Conservation (phyloP, 2,329 filamentous ascomycete species). For the Paradendryphiella salina region DNA sequence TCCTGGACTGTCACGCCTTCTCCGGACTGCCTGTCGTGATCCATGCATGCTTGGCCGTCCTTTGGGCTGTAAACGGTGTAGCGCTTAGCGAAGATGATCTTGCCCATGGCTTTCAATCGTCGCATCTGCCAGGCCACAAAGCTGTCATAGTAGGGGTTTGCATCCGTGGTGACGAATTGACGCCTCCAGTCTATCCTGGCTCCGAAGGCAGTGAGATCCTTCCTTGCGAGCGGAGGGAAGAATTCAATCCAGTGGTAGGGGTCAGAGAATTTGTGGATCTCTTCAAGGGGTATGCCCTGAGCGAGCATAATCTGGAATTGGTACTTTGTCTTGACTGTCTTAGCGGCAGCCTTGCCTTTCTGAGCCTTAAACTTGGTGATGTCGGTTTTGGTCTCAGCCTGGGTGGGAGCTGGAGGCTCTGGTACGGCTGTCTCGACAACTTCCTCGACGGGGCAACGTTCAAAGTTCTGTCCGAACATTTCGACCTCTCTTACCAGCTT, state of each 20-base stretch:
- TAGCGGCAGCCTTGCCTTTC: conserved; percentile 82
- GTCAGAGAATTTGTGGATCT: conserved; percentile 93
- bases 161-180: conserved; percentile 91
- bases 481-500: conserved; percentile 89
- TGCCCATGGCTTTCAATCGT: conserved; percentile 81
- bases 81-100: conserved; percentile 90
- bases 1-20: conserved; percentile 86
- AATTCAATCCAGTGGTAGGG: conserved; percentile 88
- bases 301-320: conserved; percentile 95
- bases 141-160: conserved; percentile 94
- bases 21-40: conserved; percentile 79
- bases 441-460: conserved; percentile 61
- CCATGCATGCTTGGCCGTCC: conserved; percentile 84
- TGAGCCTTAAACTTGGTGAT: conserved; percentile 81
- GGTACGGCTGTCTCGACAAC: conserved; percentile 53
- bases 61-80: conserved; percentile 91
- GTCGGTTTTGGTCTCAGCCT: conserved; percentile 72
- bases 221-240: conserved; percentile 81
- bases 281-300: conserved; percentile 80
- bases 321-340: conserved; percentile 92
- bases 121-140: conserved; percentile 99
- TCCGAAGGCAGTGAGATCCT: conserved; percentile 81
- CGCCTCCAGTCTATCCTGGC: conserved; percentile 91
- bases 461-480: conserved; percentile 85
- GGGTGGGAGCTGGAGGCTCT: conserved; percentile 61